A percentile compares a stretch with the other conserved stretches of the same genome.
These are phyloP conservation scores for Trapa bicornis DNA, from an alignment of 345 rosid genomes.

Conservation along the genomic window DNA sequence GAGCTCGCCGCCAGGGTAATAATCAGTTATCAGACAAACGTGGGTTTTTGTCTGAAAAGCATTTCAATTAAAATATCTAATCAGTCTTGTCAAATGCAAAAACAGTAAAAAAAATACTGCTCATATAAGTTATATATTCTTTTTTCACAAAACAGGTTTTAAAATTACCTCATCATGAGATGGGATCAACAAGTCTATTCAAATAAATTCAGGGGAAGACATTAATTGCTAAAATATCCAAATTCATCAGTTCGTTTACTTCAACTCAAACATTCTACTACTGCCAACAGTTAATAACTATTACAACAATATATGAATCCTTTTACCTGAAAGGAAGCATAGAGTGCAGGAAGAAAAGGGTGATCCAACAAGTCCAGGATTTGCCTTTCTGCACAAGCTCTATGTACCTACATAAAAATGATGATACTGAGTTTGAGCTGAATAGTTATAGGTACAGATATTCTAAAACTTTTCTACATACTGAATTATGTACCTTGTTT, in stretches of 20 bases:
- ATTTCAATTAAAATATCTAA: neutral
- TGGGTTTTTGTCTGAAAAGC: constrained; percentile 84
- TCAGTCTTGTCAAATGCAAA: neutral
- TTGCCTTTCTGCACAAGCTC: constrained; percentile 94
- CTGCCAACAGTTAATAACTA: neutral
- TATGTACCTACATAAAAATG: constrained; percentile 51
- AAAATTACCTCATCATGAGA: neutral
- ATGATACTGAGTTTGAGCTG: neutral
- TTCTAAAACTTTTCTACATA: neutral
- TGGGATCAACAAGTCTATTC: neutral
- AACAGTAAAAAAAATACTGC: neutral
- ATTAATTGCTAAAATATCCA: neutral
- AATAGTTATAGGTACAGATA: neutral
- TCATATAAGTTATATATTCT: neutral
- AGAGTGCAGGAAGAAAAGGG: constrained; percentile 93
- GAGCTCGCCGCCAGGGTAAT: constrained; percentile 90
- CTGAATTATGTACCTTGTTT: constrained; percentile 47
- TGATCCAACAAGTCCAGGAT: constrained; percentile 93
- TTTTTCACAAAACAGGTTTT: constrained; percentile 1
- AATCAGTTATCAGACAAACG: constrained; percentile 88
- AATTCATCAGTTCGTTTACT: neutral
- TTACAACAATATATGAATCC: neutral
- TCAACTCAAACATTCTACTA: neutral
- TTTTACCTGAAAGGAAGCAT: constrained; percentile 92
- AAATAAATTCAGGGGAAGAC: neutral